A percentile compares a stretch with the other conserved stretches of the same genome.
Conservation (phyloP, 208 protist genomes). For the Spongospora subterranea region DNA sequence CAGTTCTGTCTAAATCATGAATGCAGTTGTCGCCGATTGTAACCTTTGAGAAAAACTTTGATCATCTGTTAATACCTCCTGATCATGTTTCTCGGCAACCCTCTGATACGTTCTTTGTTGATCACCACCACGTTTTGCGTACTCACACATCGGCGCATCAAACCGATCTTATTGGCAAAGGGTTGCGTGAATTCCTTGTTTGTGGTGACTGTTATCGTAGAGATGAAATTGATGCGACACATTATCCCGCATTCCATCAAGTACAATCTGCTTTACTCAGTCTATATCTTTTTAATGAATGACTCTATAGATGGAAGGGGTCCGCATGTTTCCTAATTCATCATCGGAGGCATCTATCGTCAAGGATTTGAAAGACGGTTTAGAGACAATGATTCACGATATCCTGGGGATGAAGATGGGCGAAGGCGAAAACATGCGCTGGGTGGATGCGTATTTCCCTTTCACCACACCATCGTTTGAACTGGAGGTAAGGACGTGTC, state of each 20-base stretch:
- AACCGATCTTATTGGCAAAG: constrained; percentile 49
- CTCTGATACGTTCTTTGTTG: constrained; percentile 61
- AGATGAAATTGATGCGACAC: constrained; percentile 59
- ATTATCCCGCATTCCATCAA: constrained; percentile 66
- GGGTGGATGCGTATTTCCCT: constrained; percentile 83
- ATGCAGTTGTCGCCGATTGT: constrained; percentile 41
- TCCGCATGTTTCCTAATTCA: constrained; percentile 6
- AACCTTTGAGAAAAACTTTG: constrained; percentile 48
- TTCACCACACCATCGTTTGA: constrained; percentile 85
- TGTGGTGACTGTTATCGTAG: constrained; percentile 61
- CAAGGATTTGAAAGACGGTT: neutral
- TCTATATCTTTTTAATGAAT: neutral
- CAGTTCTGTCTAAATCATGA: neutral
- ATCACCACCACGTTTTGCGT: neutral
- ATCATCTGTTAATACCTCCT: constrained; percentile 54
- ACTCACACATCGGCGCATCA: constrained; percentile 45
- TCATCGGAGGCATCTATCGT: neutral
- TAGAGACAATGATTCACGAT: neutral
- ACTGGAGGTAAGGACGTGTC: constrained; percentile 72
- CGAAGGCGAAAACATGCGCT: neutral
- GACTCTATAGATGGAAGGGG: constrained; percentile 58
- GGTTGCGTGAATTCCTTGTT: constrained; percentile 58
- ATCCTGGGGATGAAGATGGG: neutral
- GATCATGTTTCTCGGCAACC: constrained; percentile 59
- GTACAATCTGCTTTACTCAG: neutral